A percentile compares a stretch with the other conserved stretches of the same genome.
Evolutionary conservation across 768 basidiomycete genomes (phyloP).

Genomic region (Rhodotorula graminis): DNA sequence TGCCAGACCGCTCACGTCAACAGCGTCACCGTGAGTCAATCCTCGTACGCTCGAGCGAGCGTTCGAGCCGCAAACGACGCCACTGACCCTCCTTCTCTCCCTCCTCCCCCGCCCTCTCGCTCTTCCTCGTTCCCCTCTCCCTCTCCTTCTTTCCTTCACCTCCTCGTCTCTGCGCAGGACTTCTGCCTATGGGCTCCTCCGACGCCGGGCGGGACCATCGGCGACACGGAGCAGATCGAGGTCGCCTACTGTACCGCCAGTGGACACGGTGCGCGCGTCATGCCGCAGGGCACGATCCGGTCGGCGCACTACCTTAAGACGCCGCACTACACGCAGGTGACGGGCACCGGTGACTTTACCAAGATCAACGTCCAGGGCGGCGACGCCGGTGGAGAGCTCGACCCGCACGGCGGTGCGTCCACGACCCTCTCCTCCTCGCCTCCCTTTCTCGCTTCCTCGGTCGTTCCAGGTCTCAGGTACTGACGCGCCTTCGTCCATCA

Average conservation of each 20-base stretch:
- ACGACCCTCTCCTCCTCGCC: too few relatives aligned
- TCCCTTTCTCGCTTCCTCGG: too few relatives aligned
- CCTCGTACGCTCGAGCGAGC: too few relatives aligned
- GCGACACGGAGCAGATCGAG: constrained; percentile 46
- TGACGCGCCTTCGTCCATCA: too few relatives aligned
- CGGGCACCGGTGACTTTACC: constrained; percentile 49
- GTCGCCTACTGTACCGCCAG: constrained; percentile 49
- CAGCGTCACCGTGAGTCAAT: constrained; percentile 12
- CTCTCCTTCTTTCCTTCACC: too few relatives aligned
- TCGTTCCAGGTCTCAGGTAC: too few relatives aligned
- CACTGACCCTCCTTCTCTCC: too few relatives aligned
- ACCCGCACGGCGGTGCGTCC: constrained; percentile 48
- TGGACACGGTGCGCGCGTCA: constrained; percentile 35
- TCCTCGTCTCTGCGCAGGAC: too few relatives aligned
- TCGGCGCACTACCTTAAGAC: constrained; percentile 64
- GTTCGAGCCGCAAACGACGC: too few relatives aligned
- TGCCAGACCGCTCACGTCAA: constrained; percentile 32
- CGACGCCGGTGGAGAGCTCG: constrained; percentile 52
- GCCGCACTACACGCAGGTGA: constrained; percentile 58
- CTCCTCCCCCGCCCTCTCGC: too few relatives aligned
- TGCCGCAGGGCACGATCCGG: constrained; percentile 41
- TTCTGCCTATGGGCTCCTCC: constrained; percentile 34
- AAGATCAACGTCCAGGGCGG: constrained; percentile 49
- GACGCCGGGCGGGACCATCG: constrained; percentile 40
- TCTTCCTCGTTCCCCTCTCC: too few relatives aligned